Evolutionary conservation across 225 moss, liverwort and hornwort genomes (phyloP).

Genomic region (Takakia lepidozioides): DNA sequence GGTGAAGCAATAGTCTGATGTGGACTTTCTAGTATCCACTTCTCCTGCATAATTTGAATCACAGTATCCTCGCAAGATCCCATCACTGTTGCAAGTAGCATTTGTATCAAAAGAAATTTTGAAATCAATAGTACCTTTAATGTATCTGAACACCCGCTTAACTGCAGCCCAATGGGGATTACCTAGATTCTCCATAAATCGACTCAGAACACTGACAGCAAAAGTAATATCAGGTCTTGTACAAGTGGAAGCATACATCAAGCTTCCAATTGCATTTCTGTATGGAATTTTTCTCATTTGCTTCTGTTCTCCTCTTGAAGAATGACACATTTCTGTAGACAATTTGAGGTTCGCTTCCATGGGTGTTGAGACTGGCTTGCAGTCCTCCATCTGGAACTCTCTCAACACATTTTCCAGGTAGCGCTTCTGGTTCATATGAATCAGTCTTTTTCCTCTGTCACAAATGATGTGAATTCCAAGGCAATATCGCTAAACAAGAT

Average conservation of each 20-base stretch:
- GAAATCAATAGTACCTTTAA: background rate
- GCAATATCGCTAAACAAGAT: background rate
- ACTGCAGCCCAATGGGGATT: background rate
- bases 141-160: background rate
- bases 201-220: no score
- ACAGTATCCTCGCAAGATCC: background rate
- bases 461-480: background rate
- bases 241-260: background rate
- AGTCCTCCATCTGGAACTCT: background rate
- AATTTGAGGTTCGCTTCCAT: background rate
- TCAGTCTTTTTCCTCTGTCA: background rate
- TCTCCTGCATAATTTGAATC: background rate
- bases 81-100: no score
- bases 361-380: background rate
- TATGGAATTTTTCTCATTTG: background rate
- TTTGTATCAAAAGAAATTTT: no score
- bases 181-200: background rate
- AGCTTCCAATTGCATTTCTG: background rate
- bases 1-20: background rate
- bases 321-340: constrained; percentile 1
- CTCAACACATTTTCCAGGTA: background rate
- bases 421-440: background rate
- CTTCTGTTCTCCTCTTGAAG: background rate
- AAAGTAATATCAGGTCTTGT: constrained; percentile 2
- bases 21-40: background rate